Evolutionary conservation across 371 early-diverging fungal species (phyloP).

Genomic region (Batkoa obscura): DNA sequence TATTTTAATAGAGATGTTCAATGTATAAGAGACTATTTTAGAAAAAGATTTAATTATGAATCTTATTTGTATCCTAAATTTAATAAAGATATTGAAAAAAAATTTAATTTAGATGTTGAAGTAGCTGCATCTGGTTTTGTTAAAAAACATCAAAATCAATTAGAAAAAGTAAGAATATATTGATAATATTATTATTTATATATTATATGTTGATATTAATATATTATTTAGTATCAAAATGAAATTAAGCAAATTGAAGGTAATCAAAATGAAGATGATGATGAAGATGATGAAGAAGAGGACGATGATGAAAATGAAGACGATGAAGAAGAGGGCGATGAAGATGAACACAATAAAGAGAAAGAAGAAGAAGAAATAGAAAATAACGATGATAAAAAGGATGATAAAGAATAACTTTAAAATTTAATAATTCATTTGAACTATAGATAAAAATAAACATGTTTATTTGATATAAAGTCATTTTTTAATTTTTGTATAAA

Average conservation of each 20-base stretch:
- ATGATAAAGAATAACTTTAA: no score
- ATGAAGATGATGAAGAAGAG: conserved; percentile 13
- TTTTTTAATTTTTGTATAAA: no score
- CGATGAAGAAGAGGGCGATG: conserved; percentile 12
- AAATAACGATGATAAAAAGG: no score
- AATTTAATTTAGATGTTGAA: conserved; percentile 82
- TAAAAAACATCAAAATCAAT: conserved; percentile 68
- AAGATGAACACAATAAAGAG: conserved; percentile 10
- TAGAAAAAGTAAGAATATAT: conserved; percentile 41
- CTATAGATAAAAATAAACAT: no score
- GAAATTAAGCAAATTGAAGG: conserved; percentile 2
- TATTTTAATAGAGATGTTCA: conserved; percentile 97
- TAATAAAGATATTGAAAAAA: conserved; percentile 52
- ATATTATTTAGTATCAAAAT: not conserved
- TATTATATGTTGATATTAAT: not conserved
- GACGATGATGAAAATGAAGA: conserved; percentile 16
- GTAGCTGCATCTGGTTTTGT: conserved; percentile 91
- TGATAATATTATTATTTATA: not conserved
- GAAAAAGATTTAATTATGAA: conserved; percentile 74
- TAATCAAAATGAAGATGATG: conserved; percentile 14
- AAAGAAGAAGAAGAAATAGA: no score
- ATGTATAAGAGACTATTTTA: conserved; percentile 91
- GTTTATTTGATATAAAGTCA: no score
- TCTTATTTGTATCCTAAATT: conserved; percentile 77
- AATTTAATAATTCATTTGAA: no score